A percentile compares a stretch with the other conserved stretches of the same genome.
These are phyloP conservation scores for Oryza meridionalis DNA, from an alignment of 176 grass and related monocot genomes.

Conservation along the genomic window DNA sequence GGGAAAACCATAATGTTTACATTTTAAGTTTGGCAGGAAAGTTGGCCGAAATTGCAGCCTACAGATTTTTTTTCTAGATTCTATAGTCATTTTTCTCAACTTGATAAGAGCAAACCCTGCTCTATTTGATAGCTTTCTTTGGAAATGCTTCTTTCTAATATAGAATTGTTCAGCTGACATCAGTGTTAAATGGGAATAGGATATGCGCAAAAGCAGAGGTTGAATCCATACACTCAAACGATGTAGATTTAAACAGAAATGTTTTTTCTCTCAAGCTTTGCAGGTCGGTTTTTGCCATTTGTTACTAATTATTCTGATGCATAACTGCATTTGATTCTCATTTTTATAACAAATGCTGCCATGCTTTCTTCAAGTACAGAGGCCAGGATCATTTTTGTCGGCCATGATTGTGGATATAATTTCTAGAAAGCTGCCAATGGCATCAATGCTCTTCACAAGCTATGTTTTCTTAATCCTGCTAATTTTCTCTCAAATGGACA, in stretches of 20 bases:
- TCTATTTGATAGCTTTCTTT: conserved; percentile 97
- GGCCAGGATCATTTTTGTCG: conserved; percentile 73
- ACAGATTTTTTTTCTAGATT: no score
- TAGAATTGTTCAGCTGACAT: conserved; percentile 90
- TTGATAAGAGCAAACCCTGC: conserved; percentile 75
- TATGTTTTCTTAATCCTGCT: conserved; percentile 77
- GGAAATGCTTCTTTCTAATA: conserved; percentile 95
- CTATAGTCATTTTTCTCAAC: no score
- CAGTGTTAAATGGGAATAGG: conserved; percentile 81
- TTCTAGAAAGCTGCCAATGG: conserved; percentile 87
- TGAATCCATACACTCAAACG: conserved; percentile 55
- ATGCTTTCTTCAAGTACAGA: conserved; percentile 64
- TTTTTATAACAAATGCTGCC: not conserved
- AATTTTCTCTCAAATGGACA: conserved; percentile 67
- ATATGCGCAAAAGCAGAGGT: conserved; percentile 60
- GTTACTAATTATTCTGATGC: conserved; percentile 1
- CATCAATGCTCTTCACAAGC: conserved; percentile 82
- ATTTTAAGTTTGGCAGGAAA: no score
- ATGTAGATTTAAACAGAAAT: conserved; percentile 75
- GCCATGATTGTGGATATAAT: conserved; percentile 78
- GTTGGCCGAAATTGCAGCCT: no score
- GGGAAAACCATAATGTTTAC: no score
- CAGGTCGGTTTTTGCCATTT: conserved; percentile 52
- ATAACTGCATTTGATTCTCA: not conserved
- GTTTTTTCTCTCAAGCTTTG: conserved; percentile 89